Conservation (phyloP, 2,329 filamentous ascomycete species). For the Trichoderma gracile region DNA sequence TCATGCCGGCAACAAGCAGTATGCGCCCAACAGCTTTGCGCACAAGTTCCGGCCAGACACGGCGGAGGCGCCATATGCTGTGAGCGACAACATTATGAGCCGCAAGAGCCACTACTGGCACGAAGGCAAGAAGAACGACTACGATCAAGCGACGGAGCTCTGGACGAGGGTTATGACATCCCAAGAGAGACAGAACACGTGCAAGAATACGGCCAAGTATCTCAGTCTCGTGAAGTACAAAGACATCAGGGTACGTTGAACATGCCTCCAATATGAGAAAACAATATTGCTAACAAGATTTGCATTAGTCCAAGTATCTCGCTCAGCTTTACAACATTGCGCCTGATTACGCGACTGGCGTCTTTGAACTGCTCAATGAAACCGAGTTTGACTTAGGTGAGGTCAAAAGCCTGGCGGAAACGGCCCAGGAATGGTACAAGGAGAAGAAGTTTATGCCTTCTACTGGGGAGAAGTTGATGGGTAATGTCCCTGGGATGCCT, state of each 20-base stretch:
- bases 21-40: not conserved
- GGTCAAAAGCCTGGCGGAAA: conserved; percentile 47
- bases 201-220: conserved; percentile 51
- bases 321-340: conserved; percentile 48
- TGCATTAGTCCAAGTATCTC: conserved; percentile 43
- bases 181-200: conserved; percentile 46
- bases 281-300: conserved; percentile 35
- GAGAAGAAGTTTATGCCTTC: conserved; percentile 47
- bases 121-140: conserved; percentile 54
- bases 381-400: conserved; percentile 48
- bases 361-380: conserved; percentile 48
- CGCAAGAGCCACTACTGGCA: conserved; percentile 57
- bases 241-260: conserved; percentile 40
- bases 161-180: conserved; percentile 52
- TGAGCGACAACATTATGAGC: conserved; percentile 51
- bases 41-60: not conserved
- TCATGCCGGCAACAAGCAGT: not conserved
- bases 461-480: conserved; percentile 42
- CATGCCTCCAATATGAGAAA: not conserved
- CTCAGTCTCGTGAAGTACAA: conserved; percentile 46
- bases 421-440: conserved; percentile 49
- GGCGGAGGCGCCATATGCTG: conserved; percentile 38
- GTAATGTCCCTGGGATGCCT: conserved; percentile 38
- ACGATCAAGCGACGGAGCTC: conserved; percentile 52
- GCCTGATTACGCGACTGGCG: conserved; percentile 47